phyloP scores from a whole-genome alignment of 2,329 filamentous ascomycete species.

The Paradendryphiella salina region DNA sequence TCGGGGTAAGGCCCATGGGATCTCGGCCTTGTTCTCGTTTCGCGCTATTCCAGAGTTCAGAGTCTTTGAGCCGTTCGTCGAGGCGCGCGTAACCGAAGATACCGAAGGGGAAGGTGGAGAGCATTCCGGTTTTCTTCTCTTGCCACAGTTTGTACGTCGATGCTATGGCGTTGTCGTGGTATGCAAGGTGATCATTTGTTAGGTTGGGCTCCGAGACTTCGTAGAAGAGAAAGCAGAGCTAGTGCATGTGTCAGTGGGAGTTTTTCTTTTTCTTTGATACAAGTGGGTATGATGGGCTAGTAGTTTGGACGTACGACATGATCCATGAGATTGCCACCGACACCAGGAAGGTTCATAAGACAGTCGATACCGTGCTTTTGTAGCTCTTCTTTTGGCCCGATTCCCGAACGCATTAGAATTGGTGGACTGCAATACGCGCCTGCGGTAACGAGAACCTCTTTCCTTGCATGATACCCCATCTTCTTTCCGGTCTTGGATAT shows the following conservation, averaged over 20 bases:
- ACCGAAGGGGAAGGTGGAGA: slow-evolving; percentile 66
- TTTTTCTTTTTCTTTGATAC: slow-evolving; percentile 47
- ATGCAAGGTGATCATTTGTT: slow-evolving; percentile 61
- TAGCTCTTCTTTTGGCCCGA: slow-evolving; percentile 61
- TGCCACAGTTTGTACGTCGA: slow-evolving; percentile 61
- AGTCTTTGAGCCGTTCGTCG: slow-evolving; percentile 61
- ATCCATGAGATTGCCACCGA: slow-evolving; percentile 67
- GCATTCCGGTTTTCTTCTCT: slow-evolving; percentile 60
- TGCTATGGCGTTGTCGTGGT: slow-evolving; percentile 57
- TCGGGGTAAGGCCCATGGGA: slow-evolving; percentile 62
- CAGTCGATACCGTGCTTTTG: slow-evolving; percentile 57
- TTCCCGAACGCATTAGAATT: slow-evolving; percentile 57
- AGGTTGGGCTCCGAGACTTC: slow-evolving; percentile 59
- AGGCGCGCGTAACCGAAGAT: slow-evolving; percentile 65
- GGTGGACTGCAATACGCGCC: slow-evolving; percentile 42
- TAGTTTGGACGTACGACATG: slow-evolving; percentile 58
- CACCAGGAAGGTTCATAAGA: slow-evolving; percentile 60
- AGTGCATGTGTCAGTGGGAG: slow-evolving; percentile 35
- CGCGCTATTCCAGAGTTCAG: slow-evolving; percentile 59
- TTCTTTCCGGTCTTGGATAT: slow-evolving; percentile 49
- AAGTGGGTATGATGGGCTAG: slow-evolving; percentile 47
- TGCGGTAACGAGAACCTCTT: slow-evolving; percentile 42
- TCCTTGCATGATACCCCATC: slow-evolving; percentile 39
- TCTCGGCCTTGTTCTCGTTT: slow-evolving; percentile 54
- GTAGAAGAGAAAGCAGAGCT: slow-evolving; percentile 61